These are phyloP conservation scores for Chenopodium suecicum DNA, from an alignment of 148 eudicot species.

Conservation along the genomic window DNA sequence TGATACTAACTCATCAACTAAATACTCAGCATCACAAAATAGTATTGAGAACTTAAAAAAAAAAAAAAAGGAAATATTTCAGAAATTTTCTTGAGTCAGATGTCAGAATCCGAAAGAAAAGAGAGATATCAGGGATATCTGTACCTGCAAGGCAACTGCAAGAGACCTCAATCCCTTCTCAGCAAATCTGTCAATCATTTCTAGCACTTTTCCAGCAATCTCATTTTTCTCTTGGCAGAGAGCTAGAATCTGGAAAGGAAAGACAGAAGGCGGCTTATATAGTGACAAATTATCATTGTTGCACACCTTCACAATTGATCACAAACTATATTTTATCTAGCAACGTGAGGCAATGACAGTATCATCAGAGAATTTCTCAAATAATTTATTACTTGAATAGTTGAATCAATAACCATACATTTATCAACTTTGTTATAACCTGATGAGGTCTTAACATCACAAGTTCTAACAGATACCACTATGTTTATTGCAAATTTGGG, in stretches of 20 bases:
- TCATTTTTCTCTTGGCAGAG: slow-evolving; percentile 53
- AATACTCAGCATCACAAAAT: not conserved
- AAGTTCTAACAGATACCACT: not conserved
- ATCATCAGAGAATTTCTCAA: not conserved
- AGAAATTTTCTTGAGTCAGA: not conserved
- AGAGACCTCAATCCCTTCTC: slow-evolving; percentile 73
- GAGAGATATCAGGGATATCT: not conserved
- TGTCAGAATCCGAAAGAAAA: not conserved
- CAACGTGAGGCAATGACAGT: not conserved
- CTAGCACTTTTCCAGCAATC: slow-evolving; percentile 55
- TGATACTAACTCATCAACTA: not conserved
- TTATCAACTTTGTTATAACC: not conserved
- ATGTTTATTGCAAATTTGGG: not conserved
- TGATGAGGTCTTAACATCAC: not conserved
- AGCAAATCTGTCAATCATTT: slow-evolving; percentile 65
- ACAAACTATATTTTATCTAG: not conserved
- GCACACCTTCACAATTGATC: not conserved
- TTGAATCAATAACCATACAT: not conserved
- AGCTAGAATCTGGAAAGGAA: slow-evolving; percentile 51
- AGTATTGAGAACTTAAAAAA: not conserved
- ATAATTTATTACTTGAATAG: not conserved
- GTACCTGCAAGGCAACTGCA: slow-evolving; percentile 72
- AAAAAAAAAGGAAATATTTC: not conserved
- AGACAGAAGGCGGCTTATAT: not conserved
- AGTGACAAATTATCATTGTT: not conserved